Evolutionary conservation across 2,329 filamentous ascomycete species (phyloP).

Genomic region (Pyricularia grisea): DNA sequence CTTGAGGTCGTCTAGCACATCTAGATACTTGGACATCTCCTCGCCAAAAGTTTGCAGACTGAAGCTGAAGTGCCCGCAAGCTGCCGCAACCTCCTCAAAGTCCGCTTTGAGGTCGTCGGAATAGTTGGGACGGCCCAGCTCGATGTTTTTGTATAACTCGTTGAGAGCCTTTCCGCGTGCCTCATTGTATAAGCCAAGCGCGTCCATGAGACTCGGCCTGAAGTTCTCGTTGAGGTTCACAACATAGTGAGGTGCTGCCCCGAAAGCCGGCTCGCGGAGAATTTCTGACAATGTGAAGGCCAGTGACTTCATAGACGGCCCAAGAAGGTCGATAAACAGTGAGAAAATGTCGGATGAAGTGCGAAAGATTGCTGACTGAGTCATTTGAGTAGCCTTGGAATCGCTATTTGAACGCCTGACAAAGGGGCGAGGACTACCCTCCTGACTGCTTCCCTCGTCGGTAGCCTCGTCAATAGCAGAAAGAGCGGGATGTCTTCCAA

Average conservation of each 20-base stretch:
- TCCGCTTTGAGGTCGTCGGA: constrained; percentile 77
- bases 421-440: constrained; percentile 24
- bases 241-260: constrained; percentile 52
- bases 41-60: constrained; percentile 85
- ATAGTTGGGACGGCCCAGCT: constrained; percentile 52
- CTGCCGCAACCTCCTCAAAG: constrained; percentile 95
- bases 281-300: constrained; percentile 85
- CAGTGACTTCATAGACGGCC: constrained; percentile 94
- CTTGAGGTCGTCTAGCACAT: constrained; percentile 79
- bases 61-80: constrained; percentile 93
- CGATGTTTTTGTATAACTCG: constrained; percentile 71
- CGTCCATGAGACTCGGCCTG: constrained; percentile 68
- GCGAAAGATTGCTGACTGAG: constrained; percentile 27
- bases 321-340: constrained; percentile 78
- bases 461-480: constrained; percentile 55
- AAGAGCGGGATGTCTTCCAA: constrained; percentile 36
- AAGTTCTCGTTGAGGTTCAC: constrained; percentile 75
- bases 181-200: constrained; percentile 67
- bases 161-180: constrained; percentile 68
- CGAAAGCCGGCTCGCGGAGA: constrained; percentile 79
- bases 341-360: constrained; percentile 81
- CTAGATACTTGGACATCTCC: constrained; percentile 74
- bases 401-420: constrained; percentile 5
- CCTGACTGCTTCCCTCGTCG: constrained; percentile 40
- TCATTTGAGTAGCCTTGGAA: background rate